Percentiles rank a stretch among this genome's conserved stretches.
phyloP scores from a whole-genome alignment of 108 stramenopile genomes.

The Cyclotella baltica region DNA sequence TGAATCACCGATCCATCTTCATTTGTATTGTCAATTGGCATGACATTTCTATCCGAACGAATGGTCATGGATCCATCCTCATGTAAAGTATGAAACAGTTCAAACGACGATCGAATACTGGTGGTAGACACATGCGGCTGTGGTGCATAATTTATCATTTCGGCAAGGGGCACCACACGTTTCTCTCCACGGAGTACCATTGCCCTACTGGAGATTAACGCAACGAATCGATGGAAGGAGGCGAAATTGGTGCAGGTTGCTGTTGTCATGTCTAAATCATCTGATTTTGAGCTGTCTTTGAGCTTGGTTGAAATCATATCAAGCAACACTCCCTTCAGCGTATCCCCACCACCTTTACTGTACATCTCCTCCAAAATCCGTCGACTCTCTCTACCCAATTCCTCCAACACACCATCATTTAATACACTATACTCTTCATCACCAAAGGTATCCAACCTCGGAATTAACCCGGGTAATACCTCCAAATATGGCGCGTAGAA shows the following conservation, averaged over 20 bases:
- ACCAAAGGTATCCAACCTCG: constrained; percentile 56
- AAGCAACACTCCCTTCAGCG: constrained; percentile 18
- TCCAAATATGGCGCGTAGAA: constrained; percentile 45
- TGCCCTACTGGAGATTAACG: constrained; percentile 69
- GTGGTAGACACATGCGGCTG: neutral
- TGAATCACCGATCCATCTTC: constrained; percentile 51
- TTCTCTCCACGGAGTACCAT: constrained; percentile 75
- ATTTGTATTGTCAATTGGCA: constrained; percentile 15
- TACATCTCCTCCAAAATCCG: constrained; percentile 27
- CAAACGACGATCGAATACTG: constrained; percentile 37
- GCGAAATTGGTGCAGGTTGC: constrained; percentile 43
- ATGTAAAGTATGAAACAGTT: constrained; percentile 45
- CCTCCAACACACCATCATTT: constrained; percentile 33
- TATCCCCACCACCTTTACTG: neutral
- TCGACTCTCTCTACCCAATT: constrained; percentile 25
- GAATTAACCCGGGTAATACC: constrained; percentile 40
- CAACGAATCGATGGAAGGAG: constrained; percentile 62
- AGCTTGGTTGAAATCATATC: constrained; percentile 38
- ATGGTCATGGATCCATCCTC: constrained; percentile 54
- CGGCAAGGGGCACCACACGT: constrained; percentile 81
- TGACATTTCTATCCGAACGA: constrained; percentile 55
- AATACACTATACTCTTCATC: constrained; percentile 38
- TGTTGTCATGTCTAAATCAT: constrained; percentile 1
- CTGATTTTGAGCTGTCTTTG: neutral
- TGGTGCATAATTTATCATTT: constrained; percentile 85